A percentile compares a stretch with the other conserved stretches of the same genome.
phyloP scores from a whole-genome alignment of 139 green algal genomes.

The Yamagishiella unicocca region DNA sequence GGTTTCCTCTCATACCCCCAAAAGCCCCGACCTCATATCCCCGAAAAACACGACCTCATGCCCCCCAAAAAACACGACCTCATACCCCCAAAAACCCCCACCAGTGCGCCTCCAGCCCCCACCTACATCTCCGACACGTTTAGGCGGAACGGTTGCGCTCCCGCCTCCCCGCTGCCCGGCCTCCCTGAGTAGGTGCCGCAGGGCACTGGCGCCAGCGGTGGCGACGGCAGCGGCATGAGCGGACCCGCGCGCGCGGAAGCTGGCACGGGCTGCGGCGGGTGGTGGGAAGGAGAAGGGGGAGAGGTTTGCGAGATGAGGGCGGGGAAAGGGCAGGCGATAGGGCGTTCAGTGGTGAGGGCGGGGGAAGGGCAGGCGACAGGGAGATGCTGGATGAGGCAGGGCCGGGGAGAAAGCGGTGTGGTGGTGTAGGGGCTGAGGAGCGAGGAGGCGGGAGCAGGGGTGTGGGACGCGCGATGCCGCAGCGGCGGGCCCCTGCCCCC shows the following conservation, averaged over 20 bases:
- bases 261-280: background rate
- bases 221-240: background rate
- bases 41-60: too few species aligned
- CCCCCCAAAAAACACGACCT: too few species aligned
- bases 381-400: background rate
- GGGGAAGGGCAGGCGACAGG: background rate
- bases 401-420: background rate
- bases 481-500: too few species aligned
- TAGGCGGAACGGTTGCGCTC: conserved; percentile 40
- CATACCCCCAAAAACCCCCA: too few species aligned
- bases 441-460: too few species aligned
- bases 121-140: conserved; percentile 38
- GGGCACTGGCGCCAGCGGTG: conserved; percentile 53
- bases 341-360: background rate
- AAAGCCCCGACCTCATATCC: too few species aligned
- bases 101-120: too few species aligned
- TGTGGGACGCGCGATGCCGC: too few species aligned
- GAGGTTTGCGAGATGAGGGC: background rate
- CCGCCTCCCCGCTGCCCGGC: conserved; percentile 24
- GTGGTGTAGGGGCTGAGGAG: too few species aligned
- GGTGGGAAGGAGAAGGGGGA: background rate
- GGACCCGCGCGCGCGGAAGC: background rate
- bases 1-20: too few species aligned
- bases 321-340: too few species aligned
- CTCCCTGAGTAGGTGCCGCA: conserved; percentile 65